These are phyloP conservation scores for Tylopilus subfusipes DNA, from an alignment of 768 basidiomycete species.

Conservation along the genomic window DNA sequence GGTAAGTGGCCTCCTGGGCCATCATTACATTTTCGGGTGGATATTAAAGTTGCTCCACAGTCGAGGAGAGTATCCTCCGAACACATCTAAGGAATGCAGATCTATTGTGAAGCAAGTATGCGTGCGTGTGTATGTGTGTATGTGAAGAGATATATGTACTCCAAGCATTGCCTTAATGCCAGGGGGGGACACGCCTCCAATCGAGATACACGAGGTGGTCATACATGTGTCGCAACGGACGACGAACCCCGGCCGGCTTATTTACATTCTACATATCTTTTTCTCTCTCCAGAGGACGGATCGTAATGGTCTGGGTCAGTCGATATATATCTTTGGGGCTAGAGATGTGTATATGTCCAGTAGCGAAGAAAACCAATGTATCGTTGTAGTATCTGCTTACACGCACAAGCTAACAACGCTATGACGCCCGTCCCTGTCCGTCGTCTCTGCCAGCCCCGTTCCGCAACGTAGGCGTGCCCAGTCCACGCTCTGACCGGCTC, in stretches of 20 bases:
- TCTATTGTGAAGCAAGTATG: constrained; percentile 47
- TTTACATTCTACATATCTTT: neutral
- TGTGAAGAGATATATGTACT: constrained; percentile 3
- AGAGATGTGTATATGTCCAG: neutral
- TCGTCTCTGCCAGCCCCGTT: constrained; percentile 37
- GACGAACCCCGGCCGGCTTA: neutral
- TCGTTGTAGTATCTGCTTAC: neutral
- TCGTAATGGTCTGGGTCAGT: neutral
- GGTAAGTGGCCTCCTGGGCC: constrained; percentile 39
- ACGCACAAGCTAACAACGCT: neutral
- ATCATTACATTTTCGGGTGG: neutral
- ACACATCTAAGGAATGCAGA: constrained; percentile 68
- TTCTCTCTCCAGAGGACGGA: neutral
- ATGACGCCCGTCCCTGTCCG: constrained; percentile 7
- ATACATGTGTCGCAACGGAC: neutral
- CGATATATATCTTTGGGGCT: neutral
- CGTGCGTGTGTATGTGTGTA: neutral
- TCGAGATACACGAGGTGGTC: neutral
- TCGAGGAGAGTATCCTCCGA: constrained; percentile 70
- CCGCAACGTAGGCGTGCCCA: constrained; percentile 62
- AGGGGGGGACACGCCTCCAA: neutral
- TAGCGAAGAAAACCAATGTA: neutral
- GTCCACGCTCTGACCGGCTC: constrained; percentile 58
- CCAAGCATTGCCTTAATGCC: neutral
- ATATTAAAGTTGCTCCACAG: constrained; percentile 30